These are phyloP conservation scores for Graphilbum ipis-grandicollis DNA, from an alignment of 2,329 filamentous ascomycete species.

Conservation along the genomic window DNA sequence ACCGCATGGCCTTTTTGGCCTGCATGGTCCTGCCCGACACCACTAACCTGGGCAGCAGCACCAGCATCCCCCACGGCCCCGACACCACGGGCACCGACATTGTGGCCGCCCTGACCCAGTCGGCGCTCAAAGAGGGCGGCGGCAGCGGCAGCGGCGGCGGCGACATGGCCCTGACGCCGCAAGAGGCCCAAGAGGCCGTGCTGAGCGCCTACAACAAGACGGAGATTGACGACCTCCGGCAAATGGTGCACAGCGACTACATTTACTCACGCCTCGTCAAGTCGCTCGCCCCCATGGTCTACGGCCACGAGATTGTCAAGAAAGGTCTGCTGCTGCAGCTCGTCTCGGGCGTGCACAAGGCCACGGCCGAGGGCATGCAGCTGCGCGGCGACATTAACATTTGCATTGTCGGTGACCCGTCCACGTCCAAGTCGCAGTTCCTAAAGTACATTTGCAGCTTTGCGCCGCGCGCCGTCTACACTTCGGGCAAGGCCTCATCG, in stretches of 20 bases:
- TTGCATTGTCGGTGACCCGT: conserved; percentile 92
- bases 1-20: conserved; percentile 87
- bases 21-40: conserved; percentile 92
- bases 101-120: conserved; percentile 65
- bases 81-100: conserved; percentile 64
- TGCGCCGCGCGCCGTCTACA: conserved; percentile 92
- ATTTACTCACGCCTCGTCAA: conserved; percentile 88
- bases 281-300: conserved; percentile 91
- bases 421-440: conserved; percentile 95
- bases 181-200: conserved; percentile 75
- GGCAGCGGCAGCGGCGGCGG: conserved; percentile 4
- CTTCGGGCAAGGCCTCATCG: conserved; percentile 91
- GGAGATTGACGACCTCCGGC: conserved; percentile 81
- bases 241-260: conserved; percentile 88
- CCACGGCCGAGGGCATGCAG: conserved; percentile 84
- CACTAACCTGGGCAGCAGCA: conserved; percentile 58
- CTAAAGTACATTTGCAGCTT: conserved; percentile 96
- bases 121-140: conserved; percentile 45
- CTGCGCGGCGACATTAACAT: conserved; percentile 97
- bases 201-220: conserved; percentile 68
- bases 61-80: conserved; percentile 23
- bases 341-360: conserved; percentile 89
- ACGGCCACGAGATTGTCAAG: conserved; percentile 93
- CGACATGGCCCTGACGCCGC: conserved; percentile 38
- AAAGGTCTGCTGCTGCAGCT: conserved; percentile 88